Percentiles rank a stretch among this genome's conserved stretches.
phyloP scores from a whole-genome alignment of 2,329 filamentous ascomycete species.

The Helotiales sp. region DNA sequence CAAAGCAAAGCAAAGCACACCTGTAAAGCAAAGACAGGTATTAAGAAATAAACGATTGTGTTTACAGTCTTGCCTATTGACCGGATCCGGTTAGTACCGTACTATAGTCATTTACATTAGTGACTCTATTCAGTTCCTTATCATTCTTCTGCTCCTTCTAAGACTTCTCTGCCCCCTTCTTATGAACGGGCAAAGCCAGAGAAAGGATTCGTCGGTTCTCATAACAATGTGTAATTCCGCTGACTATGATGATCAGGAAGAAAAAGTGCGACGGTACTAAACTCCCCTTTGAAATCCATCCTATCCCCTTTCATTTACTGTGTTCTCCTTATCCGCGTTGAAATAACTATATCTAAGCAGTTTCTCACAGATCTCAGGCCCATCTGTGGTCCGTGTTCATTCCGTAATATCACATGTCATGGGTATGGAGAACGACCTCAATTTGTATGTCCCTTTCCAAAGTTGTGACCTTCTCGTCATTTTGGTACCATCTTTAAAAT shows the following conservation, averaged over 20 bases:
- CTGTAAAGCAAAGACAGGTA: no score
- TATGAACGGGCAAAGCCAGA: not conserved
- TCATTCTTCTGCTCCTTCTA: no score
- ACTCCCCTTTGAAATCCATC: no score
- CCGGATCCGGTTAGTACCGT: no score
- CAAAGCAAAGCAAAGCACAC: not conserved
- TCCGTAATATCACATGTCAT: conserved; percentile 11
- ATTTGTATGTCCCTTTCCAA: not conserved
- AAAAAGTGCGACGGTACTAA: conserved; percentile 24
- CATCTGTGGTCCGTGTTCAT: conserved; percentile 2
- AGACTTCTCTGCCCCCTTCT: no score
- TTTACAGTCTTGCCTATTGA: no score
- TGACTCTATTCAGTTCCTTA: no score
- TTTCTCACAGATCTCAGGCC: conserved; percentile 1
- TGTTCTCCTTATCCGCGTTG: no score
- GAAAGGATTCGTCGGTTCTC: not conserved
- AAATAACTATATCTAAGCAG: not conserved
- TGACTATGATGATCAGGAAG: not conserved
- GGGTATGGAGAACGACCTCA: conserved; percentile 10
- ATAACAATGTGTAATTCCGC: not conserved
- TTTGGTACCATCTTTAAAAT: no score
- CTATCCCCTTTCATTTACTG: not conserved
- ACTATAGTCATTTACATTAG: not conserved
- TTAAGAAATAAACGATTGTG: no score
- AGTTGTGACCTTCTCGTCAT: not conserved